Base-by-base conservation (phyloP, 169 alveolate species). In the Plasmodium billcollinsi region DNA sequence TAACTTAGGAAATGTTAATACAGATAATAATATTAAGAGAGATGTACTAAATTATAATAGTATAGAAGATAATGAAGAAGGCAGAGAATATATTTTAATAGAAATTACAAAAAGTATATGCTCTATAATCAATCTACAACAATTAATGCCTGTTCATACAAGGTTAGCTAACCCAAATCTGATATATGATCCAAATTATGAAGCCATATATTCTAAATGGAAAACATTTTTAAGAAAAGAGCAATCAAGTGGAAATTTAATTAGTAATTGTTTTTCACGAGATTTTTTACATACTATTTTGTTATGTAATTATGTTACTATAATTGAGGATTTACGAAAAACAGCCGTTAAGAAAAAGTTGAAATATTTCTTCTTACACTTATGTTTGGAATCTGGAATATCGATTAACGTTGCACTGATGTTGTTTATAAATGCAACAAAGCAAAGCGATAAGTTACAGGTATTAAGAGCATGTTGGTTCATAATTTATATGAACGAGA, bases 171-270 rank as follows among this genome's bases (percentile, higher is more conserved):
- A 83, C 43, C 85, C 91, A 2, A 59, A 58, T 56, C 58, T 83
- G n/a, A 69, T 69, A n/a, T 83, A 83, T 49, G 91, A 83, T 58
- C 74, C 80, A 0, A 54, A 69, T 54, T 83, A 83, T 83, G 91
- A 83, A 18, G 47, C 47, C 12, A 59, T 83, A 58, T 83, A 83
- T 67, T 47, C 58, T 7, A 83, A 83, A 58, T 83, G 91, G 91
- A 70, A 83, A 83, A 21, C 45, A 3, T 83, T 83, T 83, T 83
- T 83, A 62, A 14, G 62, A 33, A 83, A 83, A 56, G 85, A 69
- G 43, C 91, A 83, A 26, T 83, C 91, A 47, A 67, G 91, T 70
- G 91, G 91, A 2, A 83, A 83, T 26, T 29, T 70, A n/a, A 83
- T 83, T 3, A 69, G 91, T 58, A 83, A 24, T 26, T 69, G 85